These are phyloP conservation scores for Eremothecium gossypii DNA, from an alignment of 1,139 yeast genomes.

Conservation along the genomic window DNA sequence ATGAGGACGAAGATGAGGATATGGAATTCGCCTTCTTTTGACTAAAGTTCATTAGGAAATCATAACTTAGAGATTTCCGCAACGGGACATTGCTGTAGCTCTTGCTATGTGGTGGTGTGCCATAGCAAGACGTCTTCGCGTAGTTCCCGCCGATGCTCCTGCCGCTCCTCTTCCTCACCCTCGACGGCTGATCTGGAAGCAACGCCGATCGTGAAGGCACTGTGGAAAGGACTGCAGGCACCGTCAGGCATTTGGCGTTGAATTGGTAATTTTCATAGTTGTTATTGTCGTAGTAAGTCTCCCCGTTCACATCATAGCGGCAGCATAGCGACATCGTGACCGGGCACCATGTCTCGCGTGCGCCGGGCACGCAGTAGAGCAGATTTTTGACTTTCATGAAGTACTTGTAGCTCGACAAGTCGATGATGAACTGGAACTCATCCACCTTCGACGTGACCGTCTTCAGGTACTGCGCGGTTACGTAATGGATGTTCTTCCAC, in stretches of 20 bases:
- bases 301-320: slow-evolving; percentile 25
- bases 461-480: slow-evolving; percentile 20
- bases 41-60: slow-evolving; percentile 12
- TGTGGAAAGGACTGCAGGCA: slow-evolving; percentile 1
- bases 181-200: background rate
- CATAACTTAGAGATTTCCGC: slow-evolving; percentile 8
- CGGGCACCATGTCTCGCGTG: slow-evolving; percentile 11
- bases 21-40: background rate
- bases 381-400: slow-evolving; percentile 25
- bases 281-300: slow-evolving; percentile 28
- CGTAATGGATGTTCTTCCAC: slow-evolving; percentile 27
- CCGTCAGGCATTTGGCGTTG: slow-evolving; percentile 9
- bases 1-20: background rate
- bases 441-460: slow-evolving; percentile 21
- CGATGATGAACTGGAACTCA: slow-evolving; percentile 24
- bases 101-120: background rate
- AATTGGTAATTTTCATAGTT: slow-evolving; percentile 24
- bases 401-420: slow-evolving; percentile 23
- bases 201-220: background rate
- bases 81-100: background rate
- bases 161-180: background rate
- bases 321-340: slow-evolving; percentile 25
- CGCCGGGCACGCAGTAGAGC: slow-evolving; percentile 11
- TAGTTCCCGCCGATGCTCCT: background rate
- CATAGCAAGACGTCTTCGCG: slow-evolving; percentile 1